Conservation (phyloP, 495 filamentous ascomycete species). For the Saxophila tyrrhenica region DNA sequence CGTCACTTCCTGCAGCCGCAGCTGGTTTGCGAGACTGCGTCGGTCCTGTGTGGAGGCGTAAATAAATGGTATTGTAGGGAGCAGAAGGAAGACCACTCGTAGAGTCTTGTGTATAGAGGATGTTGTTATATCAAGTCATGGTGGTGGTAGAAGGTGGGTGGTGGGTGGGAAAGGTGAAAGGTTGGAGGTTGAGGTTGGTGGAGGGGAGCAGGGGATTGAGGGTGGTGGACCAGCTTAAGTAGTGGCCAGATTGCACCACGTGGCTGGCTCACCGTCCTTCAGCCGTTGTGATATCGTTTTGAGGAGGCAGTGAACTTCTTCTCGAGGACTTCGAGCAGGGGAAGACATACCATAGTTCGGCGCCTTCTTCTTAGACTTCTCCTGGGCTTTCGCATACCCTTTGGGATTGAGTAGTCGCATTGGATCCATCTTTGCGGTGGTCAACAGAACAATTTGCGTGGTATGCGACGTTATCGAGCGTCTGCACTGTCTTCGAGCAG, state of each 20-base stretch:
- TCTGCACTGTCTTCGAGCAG: too few species aligned
- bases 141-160: neutral
- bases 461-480: too few species aligned
- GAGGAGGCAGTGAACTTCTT: neutral
- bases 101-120: too few species aligned
- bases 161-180: neutral
- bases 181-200: neutral
- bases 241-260: neutral
- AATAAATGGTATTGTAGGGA: neutral
- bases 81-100: neutral
- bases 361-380: constrained; percentile 15
- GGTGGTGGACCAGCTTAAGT: neutral
- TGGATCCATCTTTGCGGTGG: neutral
- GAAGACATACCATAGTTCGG: constrained; percentile 14
- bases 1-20: neutral
- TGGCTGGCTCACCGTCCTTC: too few species aligned
- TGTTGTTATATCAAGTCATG: too few species aligned
- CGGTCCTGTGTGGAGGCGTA: constrained; percentile 6
- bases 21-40: constrained; percentile 14
- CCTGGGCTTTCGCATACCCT: constrained; percentile 10
- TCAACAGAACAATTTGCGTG: too few species aligned
- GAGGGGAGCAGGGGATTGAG: constrained; percentile 5
- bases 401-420: constrained; percentile 18
- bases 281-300: too few species aligned
- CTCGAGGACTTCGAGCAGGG: neutral